Evolutionary conservation across 768 basidiomycete species (phyloP).

Genomic region (Auricularia sp.): DNA sequence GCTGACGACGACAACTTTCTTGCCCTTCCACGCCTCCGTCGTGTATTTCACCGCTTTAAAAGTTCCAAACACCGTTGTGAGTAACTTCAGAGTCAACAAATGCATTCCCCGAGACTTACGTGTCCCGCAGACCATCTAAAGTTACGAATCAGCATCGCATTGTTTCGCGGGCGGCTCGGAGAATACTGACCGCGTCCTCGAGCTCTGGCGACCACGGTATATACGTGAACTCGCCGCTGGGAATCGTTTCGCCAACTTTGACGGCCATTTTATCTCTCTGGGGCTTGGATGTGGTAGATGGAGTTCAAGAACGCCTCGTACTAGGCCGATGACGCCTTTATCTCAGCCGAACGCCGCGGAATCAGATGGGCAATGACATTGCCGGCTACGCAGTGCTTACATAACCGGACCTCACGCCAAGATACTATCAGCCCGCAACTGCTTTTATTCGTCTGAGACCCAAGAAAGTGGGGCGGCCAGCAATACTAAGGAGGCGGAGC

Average conservation of each 20-base stretch:
- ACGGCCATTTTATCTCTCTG: slow-evolving; percentile 18
- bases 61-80: neutral
- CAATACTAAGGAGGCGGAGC: no score
- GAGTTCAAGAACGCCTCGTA: neutral
- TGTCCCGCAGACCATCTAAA: slow-evolving; percentile 50
- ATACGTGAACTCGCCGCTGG: slow-evolving; percentile 36
- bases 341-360: no score
- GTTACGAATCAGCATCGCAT: slow-evolving; percentile 1
- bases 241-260: slow-evolving; percentile 44
- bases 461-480: no score
- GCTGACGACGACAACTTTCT: slow-evolving; percentile 70
- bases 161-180: neutral
- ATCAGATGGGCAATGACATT: no score
- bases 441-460: no score
- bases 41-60: slow-evolving; percentile 41
- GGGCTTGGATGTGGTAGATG: neutral
- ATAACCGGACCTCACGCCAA: no score
- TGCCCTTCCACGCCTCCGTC: slow-evolving; percentile 65
- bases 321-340: neutral
- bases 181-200: slow-evolving; percentile 42
- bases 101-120: slow-evolving; percentile 33
- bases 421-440: no score
- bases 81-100: slow-evolving; percentile 5
- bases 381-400: no score
- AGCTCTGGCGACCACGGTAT: slow-evolving; percentile 55